Evolutionary conservation across 805 yeast species (phyloP), one percentile per base, ranked within the genome.

Genomic region (Yarrowia keelungensis): DNA sequence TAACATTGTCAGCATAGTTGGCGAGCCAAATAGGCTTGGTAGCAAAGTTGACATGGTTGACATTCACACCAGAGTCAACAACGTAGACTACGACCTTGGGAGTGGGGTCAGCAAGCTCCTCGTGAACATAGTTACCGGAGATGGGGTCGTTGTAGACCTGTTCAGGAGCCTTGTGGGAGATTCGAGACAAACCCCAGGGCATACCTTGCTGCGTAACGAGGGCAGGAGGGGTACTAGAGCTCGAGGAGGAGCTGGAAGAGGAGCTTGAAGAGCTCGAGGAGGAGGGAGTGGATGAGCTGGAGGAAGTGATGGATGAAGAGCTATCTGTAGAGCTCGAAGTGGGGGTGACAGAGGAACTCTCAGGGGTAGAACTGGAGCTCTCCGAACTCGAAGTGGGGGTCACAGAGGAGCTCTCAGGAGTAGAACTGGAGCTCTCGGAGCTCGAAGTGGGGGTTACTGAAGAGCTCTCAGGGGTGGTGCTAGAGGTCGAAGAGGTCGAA

Each of bases 11-110:
- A 72, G 95, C 97, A 72, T 90, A 83, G 69, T 96, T 91, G 59
- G 87, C 84, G 73, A 97, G 97, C 97, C 97, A 91, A 46, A 77
- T 77, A 54, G 97, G 97, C 80, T 97, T 86, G 58, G 92, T 93
- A 9, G 81, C 89, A 75, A 92, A 92, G 74, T 92, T 95, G 42
- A 81, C 83, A 77, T 92, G 97, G 19, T 84, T 80, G 61, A 87
- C 82, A 72, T 88, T 86, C 75, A 93, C 84, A 80, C 98, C 98
- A 35, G 97, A 92, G 79, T 92, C 98, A 75, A 92, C 87, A 72
- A 93, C 89, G 74, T 92, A 53, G 10, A 12, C 58, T 2, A 19
- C 32, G 10, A 92, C 10, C 97, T 85, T 39, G 92, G 91, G 39
- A 76, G 72, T 73, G 79, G 81, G 46, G 77, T 73, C 14, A 8